Base-by-base conservation (phyloP, 257 asterid genomes). In the Lithospermum erythrorhizon region DNA sequence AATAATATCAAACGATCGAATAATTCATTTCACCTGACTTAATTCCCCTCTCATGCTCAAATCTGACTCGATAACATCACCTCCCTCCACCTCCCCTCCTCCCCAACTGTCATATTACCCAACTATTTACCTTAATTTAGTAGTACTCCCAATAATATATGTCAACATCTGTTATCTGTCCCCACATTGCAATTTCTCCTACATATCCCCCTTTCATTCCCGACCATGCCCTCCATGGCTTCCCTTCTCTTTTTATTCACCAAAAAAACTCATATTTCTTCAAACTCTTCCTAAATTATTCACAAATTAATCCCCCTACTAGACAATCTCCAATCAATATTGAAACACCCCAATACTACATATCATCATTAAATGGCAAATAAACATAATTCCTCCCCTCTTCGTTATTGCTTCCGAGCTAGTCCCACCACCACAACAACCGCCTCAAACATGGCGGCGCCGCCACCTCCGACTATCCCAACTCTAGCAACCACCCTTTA, bases 401-500 rank as follows among this genome's bases (percentile, higher is more conserved):
- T 74, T 8, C 79, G 81, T 65, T 70, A 79, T 27, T 82, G 84
- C 58, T 76, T 80, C 72, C 78, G 77, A 18, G 67, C 75, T 21
- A 63, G 68, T 59, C 32, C 55, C 59, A 30, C 75, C 25, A 19
- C 25, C 57, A 53, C 57, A 21, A 53, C 57, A 22, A 32, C 41
- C 45, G 14, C 45, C 67, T 21, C 65, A 41, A 1, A 57, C 53
- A 8, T 63, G 52, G 14, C 65, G 56, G 41, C 57, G 51, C 61
- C 64, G 16, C 65, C 48, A 51, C 69, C 79, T 6, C 69, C 67
- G 6, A 5, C 75, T 5, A 59, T 29, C 21, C 85, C 90, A 32
- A 76, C 70, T 25, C 80, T 83, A 13, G 69, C 80, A 37, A 83
- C 90, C 68, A 73, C 68, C 62, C 77, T 83, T 53, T 78, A 83